These are phyloP conservation scores for Tetrahymena malaccensis DNA, from an alignment of 73 alveolate species.

Conservation along the genomic window DNA sequence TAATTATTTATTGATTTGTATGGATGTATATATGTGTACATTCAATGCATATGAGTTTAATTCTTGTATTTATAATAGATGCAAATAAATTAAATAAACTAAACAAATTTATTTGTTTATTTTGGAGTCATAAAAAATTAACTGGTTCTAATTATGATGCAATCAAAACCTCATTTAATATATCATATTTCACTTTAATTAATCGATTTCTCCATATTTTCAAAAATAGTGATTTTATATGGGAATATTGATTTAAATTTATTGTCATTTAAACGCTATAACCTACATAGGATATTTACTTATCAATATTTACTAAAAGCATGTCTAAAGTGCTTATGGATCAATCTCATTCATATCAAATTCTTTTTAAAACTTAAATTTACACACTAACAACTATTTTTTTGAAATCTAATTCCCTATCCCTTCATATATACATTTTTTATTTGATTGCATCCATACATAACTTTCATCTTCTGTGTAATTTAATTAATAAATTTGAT, in stretches of 20 bases:
- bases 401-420: neutral
- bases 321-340: neutral
- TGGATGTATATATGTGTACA: too few species aligned
- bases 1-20: too few species aligned
- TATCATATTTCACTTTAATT: neutral
- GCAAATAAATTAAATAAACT: neutral
- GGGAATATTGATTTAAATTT: neutral
- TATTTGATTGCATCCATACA: neutral
- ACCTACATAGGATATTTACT: neutral
- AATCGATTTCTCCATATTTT: neutral
- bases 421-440: neutral
- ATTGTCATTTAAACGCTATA: neutral
- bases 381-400: neutral
- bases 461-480: neutral
- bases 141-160: neutral
- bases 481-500: neutral
- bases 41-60: too few species aligned
- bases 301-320: neutral
- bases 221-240: neutral
- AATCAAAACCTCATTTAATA: neutral
- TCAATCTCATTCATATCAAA: neutral
- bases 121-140: neutral
- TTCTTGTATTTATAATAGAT: too few species aligned
- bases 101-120: neutral
- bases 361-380: neutral